phyloP scores from a whole-genome alignment of 257 asterid species.

The Solanum pimpinellifolium region DNA sequence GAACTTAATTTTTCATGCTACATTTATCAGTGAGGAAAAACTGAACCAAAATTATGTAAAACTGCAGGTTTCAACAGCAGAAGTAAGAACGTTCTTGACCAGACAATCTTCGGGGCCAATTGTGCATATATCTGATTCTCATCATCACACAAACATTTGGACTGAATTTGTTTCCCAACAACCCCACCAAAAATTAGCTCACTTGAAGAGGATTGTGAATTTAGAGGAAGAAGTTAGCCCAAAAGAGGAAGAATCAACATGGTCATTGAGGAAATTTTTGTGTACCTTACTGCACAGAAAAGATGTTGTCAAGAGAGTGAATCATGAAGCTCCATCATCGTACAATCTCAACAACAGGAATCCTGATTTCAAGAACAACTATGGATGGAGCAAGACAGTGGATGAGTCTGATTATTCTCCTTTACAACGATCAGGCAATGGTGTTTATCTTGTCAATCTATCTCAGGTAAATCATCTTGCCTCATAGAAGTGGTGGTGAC shows the following conservation, averaged over 20 bases:
- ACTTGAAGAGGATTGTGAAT: conserved; percentile 34
- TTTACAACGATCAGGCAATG: conserved; percentile 37
- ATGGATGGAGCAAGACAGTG: conserved; percentile 66
- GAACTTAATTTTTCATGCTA: background rate
- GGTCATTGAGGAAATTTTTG: conserved; percentile 54
- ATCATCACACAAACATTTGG: conserved; percentile 35
- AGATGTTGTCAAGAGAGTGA: background rate
- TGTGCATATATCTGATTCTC: conserved; percentile 24
- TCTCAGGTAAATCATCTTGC: conserved; percentile 32
- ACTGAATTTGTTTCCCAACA: conserved; percentile 32
- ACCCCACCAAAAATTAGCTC: conserved; percentile 18
- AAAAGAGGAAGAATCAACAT: conserved; percentile 9
- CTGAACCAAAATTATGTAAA: background rate
- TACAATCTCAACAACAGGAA: conserved; percentile 45
- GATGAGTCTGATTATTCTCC: conserved; percentile 50
- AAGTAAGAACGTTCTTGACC: conserved; percentile 24
- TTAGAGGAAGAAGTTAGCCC: background rate
- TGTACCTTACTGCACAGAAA: conserved; percentile 10
- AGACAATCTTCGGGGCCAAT: conserved; percentile 47
- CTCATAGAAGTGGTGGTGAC: background rate
- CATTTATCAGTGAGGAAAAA: background rate
- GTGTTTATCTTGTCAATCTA: conserved; percentile 38
- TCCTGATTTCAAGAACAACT: conserved; percentile 53
- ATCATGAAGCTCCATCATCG: conserved; percentile 34
- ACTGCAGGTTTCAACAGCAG: conserved; percentile 44